Evolutionary conservation across 257 asterid species (phyloP).

Genomic region (Nyctanthes arbortristis): DNA sequence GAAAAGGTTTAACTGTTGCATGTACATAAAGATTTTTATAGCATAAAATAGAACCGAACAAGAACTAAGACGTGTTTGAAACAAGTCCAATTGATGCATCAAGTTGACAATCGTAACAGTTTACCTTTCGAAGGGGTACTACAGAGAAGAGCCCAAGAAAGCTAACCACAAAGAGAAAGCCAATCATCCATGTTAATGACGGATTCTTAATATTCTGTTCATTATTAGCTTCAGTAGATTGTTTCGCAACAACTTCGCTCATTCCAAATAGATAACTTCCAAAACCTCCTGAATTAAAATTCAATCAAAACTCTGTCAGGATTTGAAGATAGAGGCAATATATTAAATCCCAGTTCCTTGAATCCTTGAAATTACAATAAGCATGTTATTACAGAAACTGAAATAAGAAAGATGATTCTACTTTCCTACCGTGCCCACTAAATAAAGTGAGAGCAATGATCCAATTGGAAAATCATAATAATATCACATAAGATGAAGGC

Average conservation of each 20-base stretch:
- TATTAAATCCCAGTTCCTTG: not conserved
- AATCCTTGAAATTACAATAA: not conserved
- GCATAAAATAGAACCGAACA: too few relatives aligned
- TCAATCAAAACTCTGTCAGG: not conserved
- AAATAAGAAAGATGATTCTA: not conserved
- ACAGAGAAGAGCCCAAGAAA: slow-evolving; percentile 91
- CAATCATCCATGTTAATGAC: slow-evolving; percentile 76
- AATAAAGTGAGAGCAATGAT: not conserved
- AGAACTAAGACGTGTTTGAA: too few relatives aligned
- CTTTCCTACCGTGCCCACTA: not conserved
- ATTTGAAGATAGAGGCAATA: not conserved
- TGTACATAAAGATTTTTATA: too few relatives aligned
- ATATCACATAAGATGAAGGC: not conserved
- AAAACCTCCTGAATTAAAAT: slow-evolving; percentile 75
- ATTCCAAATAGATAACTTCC: slow-evolving; percentile 93
- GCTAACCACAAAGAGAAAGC: slow-evolving; percentile 90
- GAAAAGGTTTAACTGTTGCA: too few relatives aligned
- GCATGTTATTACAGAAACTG: not conserved
- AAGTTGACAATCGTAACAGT: slow-evolving; percentile 3
- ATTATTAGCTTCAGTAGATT: slow-evolving; percentile 51
- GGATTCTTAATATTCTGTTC: slow-evolving; percentile 66
- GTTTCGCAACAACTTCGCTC: slow-evolving; percentile 75
- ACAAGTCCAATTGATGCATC: not conserved
- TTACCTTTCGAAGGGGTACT: slow-evolving; percentile 88
- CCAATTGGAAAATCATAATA: too few relatives aligned